Conservation (phyloP, 495 filamentous ascomycete species). For the Tuber microsphaerosporum region DNA sequence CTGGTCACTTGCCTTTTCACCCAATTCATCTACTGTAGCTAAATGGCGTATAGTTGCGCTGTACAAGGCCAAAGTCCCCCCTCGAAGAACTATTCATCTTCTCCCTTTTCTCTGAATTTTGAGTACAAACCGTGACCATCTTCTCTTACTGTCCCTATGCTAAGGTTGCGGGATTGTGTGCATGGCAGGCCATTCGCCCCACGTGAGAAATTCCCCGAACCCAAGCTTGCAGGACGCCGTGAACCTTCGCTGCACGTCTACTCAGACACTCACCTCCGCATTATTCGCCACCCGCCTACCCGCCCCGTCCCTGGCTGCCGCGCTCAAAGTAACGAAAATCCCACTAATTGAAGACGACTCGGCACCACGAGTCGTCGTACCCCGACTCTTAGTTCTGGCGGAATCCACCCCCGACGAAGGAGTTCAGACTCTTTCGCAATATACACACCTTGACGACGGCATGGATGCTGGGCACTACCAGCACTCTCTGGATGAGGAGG, state of each 20-base stretch:
- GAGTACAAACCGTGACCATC: background rate
- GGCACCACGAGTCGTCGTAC: conserved; percentile 20
- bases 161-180: conserved; percentile 14
- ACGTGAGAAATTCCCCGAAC: conserved; percentile 24
- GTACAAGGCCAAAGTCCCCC: background rate
- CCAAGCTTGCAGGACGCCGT: conserved; percentile 23
- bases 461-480: conserved; percentile 40
- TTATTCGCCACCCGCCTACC: conserved; percentile 18
- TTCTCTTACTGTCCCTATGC: background rate
- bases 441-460: conserved; percentile 34
- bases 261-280: conserved; percentile 14
- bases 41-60: background rate
- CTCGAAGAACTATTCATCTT: background rate
- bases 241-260: conserved; percentile 20
- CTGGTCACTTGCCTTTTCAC: background rate
- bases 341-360: conserved; percentile 32
- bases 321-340: conserved; percentile 27
- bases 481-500: conserved; percentile 39
- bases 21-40: background rate
- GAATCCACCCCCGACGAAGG: conserved; percentile 39
- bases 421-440: conserved; percentile 39
- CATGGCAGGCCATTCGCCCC: conserved; percentile 29
- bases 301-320: conserved; percentile 1
- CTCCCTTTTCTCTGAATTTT: background rate
- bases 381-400: conserved; percentile 32